phyloP scores from a whole-genome alignment of 1,139 yeast genomes.

The Petasospora fabianii region DNA sequence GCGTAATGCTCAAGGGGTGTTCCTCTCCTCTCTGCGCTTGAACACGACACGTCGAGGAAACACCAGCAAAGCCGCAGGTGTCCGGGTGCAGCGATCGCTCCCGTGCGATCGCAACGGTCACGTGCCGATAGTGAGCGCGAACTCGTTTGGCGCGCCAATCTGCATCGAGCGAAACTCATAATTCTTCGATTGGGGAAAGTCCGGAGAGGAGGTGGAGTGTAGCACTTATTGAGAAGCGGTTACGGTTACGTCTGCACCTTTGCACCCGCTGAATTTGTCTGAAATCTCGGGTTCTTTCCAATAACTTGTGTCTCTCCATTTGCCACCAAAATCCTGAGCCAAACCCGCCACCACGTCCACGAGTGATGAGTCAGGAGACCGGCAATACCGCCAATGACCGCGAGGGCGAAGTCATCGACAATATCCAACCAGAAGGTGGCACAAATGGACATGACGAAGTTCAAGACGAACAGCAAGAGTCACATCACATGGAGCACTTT shows the following conservation, averaged over 20 bases:
- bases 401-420: conserved; percentile 4
- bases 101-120: too few relatives aligned
- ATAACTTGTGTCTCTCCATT: not conserved
- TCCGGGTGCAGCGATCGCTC: too few relatives aligned
- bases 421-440: not conserved
- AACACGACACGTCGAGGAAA: conserved; percentile 4
- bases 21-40: too few relatives aligned
- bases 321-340: not conserved
- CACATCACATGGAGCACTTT: conserved; percentile 4
- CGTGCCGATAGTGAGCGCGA: conserved; percentile 1
- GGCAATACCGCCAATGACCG: not conserved
- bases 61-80: not conserved
- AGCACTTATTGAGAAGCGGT: too few relatives aligned
- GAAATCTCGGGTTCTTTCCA: too few relatives aligned
- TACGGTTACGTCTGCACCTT: too few relatives aligned
- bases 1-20: too few relatives aligned
- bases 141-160: not conserved
- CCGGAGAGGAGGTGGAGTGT: too few relatives aligned
- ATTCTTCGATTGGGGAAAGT: not conserved
- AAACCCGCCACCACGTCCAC: not conserved
- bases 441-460: not conserved
- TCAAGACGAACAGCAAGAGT: not conserved
- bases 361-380: not conserved
- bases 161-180: not conserved
- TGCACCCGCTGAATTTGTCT: too few relatives aligned